phyloP scores from a whole-genome alignment of 441 rosid species.

The Euphorbia schlechtendalii region DNA sequence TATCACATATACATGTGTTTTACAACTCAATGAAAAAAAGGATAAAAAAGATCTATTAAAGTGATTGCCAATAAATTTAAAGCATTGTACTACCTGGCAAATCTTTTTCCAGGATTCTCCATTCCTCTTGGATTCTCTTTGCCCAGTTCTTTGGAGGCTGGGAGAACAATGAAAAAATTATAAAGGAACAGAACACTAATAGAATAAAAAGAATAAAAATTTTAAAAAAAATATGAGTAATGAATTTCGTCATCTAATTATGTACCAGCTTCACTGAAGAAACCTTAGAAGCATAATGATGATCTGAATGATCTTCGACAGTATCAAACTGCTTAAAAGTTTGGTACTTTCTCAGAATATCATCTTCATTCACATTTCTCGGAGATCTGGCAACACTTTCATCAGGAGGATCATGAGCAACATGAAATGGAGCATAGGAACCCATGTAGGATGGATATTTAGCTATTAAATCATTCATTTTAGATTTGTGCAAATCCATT shows the following conservation, averaged over 20 bases:
- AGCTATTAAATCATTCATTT: not conserved
- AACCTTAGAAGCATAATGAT: constrained; percentile 39
- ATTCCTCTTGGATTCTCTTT: too few relatives aligned
- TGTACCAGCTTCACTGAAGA: constrained; percentile 47
- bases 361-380: constrained; percentile 30
- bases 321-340: constrained; percentile 69
- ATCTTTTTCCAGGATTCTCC: constrained; percentile 81
- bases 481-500: constrained; percentile 19
- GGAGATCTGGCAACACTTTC: constrained; percentile 25
- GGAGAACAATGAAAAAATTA: constrained; percentile 18
- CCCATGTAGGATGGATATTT: constrained; percentile 11
- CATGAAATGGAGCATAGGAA: constrained; percentile 20
- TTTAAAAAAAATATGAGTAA: not conserved
- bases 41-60: constrained; percentile 11
- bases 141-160: constrained; percentile 51
- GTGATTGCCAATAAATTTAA: constrained; percentile 1
- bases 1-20: not conserved
- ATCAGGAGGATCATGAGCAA: constrained; percentile 27
- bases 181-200: not conserved
- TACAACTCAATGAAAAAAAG: not conserved
- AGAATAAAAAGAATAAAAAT: not conserved
- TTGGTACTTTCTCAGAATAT: constrained; percentile 41
- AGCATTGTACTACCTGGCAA: constrained; percentile 56
- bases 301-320: constrained; percentile 67
- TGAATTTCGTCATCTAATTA: constrained; percentile 11